Evolutionary conservation across 352 stramenopile genomes (phyloP).

Genomic region (Globisporangium abappressorium): DNA sequence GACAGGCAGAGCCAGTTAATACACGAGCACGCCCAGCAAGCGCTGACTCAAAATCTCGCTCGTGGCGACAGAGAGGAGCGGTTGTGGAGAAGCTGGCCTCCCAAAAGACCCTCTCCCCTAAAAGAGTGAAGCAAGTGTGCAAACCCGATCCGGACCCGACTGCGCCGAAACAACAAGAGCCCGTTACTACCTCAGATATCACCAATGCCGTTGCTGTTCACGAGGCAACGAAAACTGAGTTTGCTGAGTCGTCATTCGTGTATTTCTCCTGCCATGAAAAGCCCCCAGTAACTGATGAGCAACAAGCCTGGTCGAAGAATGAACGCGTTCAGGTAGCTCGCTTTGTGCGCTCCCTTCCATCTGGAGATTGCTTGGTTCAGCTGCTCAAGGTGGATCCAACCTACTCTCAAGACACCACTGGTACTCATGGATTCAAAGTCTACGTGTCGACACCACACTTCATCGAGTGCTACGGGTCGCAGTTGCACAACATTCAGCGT

Average conservation of each 20-base stretch:
- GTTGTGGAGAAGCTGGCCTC: neutral
- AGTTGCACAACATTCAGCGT: conserved; percentile 35
- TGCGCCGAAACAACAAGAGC: neutral
- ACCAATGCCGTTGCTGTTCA: neutral
- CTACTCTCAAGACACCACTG: conserved; percentile 9
- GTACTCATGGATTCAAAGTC: conserved; percentile 7
- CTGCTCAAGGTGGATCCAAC: conserved; percentile 28
- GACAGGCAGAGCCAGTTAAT: neutral
- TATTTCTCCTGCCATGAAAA: conserved; percentile 30
- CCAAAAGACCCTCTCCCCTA: neutral
- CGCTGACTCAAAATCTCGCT: conserved; percentile 18
- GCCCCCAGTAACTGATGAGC: conserved; percentile 9
- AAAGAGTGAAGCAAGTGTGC: conserved; percentile 1
- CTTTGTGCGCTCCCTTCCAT: conserved; percentile 25
- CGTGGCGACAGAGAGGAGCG: neutral
- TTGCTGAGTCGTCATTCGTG: conserved; percentile 29
- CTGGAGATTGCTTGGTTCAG: conserved; percentile 36
- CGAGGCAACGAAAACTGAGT: conserved; percentile 19
- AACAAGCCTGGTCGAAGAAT: conserved; percentile 13
- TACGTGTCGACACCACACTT: conserved; percentile 41
- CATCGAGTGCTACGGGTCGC: conserved; percentile 36
- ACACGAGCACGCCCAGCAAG: conserved; percentile 17
- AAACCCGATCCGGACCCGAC: neutral
- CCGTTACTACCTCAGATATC: too few species aligned
- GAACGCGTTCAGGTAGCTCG: conserved; percentile 38